Conservation (phyloP, 2,329 filamentous ascomycete genomes). For the Trichoderma polysporum region DNA sequence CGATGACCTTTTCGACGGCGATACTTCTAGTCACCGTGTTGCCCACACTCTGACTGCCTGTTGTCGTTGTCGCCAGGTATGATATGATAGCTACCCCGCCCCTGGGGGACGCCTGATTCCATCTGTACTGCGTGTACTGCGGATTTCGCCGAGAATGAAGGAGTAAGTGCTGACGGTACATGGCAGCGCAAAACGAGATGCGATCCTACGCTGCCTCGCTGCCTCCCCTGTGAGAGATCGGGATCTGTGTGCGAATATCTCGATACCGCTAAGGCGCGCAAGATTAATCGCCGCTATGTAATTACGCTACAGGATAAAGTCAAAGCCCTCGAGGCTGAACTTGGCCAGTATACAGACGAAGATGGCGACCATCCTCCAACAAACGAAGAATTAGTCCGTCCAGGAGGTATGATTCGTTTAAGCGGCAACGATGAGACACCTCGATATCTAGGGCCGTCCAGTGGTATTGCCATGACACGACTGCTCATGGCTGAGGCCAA, state of each 20-base stretch:
- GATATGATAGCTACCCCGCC: slow-evolving; percentile 28
- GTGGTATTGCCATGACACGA: slow-evolving; percentile 91
- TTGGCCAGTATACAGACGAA: slow-evolving; percentile 75
- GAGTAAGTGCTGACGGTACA: background rate
- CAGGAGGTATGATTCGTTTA: slow-evolving; percentile 80
- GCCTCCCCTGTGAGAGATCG: slow-evolving; percentile 87
- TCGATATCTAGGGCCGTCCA: slow-evolving; percentile 88
- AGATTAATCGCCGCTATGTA: slow-evolving; percentile 88
- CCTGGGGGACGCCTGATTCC: background rate
- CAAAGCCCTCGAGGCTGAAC: slow-evolving; percentile 75
- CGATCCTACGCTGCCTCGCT: slow-evolving; percentile 87
- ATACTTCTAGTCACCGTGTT: slow-evolving; percentile 59
- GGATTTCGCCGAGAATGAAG: background rate
- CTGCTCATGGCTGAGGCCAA: slow-evolving; percentile 96
- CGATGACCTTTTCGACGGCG: slow-evolving; percentile 49
- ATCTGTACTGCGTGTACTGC: background rate
- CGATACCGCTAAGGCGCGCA: slow-evolving; percentile 81
- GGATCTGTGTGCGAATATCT: slow-evolving; percentile 94
- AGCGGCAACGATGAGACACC: slow-evolving; percentile 81
- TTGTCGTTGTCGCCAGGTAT: slow-evolving; percentile 75
- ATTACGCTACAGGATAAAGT: slow-evolving; percentile 88
- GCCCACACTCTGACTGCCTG: slow-evolving; percentile 79
- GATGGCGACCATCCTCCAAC: slow-evolving; percentile 68
- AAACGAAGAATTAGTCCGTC: slow-evolving; percentile 81
- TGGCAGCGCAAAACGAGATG: slow-evolving; percentile 89